Evolutionary conservation across 176 grass and related monocot genomes (phyloP).

Genomic region (Hyparrhenia diplandra): DNA sequence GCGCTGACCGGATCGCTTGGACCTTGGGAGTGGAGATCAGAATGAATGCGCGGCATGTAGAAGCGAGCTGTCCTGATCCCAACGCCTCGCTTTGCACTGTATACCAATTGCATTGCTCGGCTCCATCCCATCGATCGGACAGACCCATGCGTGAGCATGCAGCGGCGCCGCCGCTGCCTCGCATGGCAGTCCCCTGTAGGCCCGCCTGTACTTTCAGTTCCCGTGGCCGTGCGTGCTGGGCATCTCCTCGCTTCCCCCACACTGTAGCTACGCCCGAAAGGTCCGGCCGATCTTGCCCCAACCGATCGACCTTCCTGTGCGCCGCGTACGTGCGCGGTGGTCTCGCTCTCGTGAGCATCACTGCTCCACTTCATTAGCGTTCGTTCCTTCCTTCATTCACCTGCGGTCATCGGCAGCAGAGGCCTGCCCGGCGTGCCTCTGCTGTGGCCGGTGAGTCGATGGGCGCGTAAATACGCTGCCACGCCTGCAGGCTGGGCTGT

Average conservation of each 20-base stretch:
- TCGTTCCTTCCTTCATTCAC: neutral
- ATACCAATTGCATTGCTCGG: neutral
- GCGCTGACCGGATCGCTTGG: neutral
- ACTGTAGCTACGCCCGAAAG: neutral
- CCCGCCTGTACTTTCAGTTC: neutral
- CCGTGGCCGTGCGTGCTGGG: neutral
- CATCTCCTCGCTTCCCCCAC: too few species aligned
- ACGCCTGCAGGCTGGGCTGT: neutral
- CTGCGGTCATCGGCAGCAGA: neutral
- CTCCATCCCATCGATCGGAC: neutral
- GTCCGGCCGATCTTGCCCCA: neutral
- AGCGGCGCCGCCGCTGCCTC: neutral
- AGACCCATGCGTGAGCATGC: neutral
- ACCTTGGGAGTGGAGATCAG: slow-evolving; percentile 39
- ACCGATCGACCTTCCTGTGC: neutral
- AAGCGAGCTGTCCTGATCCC: slow-evolving; percentile 36
- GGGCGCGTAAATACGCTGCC: too few species aligned
- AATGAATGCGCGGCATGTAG: slow-evolving; percentile 44
- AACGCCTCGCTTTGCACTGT: neutral
- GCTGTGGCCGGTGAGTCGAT: neutral
- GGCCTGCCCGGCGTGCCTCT: too few species aligned
- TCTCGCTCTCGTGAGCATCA: neutral
- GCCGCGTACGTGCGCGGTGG: neutral
- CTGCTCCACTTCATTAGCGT: neutral
- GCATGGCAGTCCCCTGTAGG: neutral